phyloP scores from a whole-genome alignment of 768 basidiomycete genomes.

The Cyclocybe cylindracea region DNA sequence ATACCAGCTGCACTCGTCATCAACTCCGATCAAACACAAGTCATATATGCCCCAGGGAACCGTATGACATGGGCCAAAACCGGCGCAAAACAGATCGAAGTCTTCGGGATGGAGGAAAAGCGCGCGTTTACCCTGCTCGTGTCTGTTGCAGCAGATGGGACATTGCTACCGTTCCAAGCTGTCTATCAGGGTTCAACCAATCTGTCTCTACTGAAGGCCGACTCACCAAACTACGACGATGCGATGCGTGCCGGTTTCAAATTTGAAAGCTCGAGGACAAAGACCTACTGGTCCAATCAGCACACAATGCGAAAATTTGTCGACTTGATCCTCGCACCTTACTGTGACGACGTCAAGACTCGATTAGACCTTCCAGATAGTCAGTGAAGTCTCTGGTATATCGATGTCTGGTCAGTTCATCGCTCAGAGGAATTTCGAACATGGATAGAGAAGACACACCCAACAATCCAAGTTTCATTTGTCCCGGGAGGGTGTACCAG shows the following conservation, averaged over 20 bases:
- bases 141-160: conserved; percentile 28
- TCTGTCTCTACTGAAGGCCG: conserved; percentile 19
- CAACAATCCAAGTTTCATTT: conserved; percentile 29
- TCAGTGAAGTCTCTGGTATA: conserved; percentile 19
- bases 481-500: conserved; percentile 37
- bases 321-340: conserved; percentile 29
- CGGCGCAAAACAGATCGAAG: conserved; percentile 34
- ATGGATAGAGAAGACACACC: conserved; percentile 31
- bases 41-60: conserved; percentile 21
- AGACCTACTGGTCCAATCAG: conserved; percentile 29
- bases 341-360: conserved; percentile 19
- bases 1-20: conserved; percentile 27
- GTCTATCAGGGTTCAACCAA: conserved; percentile 32
- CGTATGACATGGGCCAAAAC: conserved; percentile 27
- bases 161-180: conserved; percentile 36
- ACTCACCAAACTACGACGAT: conserved; percentile 17
- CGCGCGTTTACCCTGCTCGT: conserved; percentile 39
- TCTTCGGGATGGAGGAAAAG: conserved; percentile 39
- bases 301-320: conserved; percentile 28
- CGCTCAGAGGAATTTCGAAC: conserved; percentile 30
- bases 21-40: conserved; percentile 39
- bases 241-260: conserved; percentile 18
- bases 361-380: conserved; percentile 16
- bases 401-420: conserved; percentile 40
- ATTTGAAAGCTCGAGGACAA: conserved; percentile 22